Conservation (phyloP, 306 rosid genomes). For the Pyrus bretschneideri region DNA sequence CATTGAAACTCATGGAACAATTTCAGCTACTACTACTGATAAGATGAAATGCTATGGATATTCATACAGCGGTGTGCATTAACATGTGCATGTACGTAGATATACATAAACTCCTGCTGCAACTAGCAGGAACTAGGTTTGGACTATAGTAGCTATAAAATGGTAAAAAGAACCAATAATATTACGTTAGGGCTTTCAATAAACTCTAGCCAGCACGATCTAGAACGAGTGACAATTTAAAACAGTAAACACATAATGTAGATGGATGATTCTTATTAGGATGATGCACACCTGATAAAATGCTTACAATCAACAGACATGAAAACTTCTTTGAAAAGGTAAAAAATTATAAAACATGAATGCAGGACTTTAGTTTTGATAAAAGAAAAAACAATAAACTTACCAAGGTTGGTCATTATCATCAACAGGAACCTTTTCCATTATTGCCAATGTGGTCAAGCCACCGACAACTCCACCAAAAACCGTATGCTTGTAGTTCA, state of each 20-base stretch:
- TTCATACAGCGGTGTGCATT: not conserved
- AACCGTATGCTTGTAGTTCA: conserved; percentile 91
- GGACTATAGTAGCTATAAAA: not conserved
- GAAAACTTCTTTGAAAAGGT: not conserved
- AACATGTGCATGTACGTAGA: not conserved
- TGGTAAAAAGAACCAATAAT: not conserved
- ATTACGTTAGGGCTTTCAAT: not conserved
- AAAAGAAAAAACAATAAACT: conserved; percentile 13
- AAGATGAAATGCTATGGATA: not conserved
- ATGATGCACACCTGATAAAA: not conserved
- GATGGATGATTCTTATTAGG: not conserved
- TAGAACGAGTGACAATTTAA: not conserved
- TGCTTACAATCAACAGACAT: not conserved
- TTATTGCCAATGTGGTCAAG: conserved; percentile 69
- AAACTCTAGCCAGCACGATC: not conserved
- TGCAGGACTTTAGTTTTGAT: not conserved
- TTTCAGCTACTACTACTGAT: not conserved
- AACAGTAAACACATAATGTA: not conserved
- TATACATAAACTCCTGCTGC: not conserved
- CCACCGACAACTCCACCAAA: conserved; percentile 94
- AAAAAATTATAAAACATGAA: not conserved
- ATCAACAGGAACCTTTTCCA: conserved; percentile 94
- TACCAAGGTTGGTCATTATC: conserved; percentile 82
- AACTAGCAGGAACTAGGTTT: not conserved
- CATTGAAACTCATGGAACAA: not conserved